Evolutionary conservation across 2,329 filamentous ascomycete genomes (phyloP), one percentile per base, ranked within the genome.

Genomic region (Beauveria rudraprayagi): DNA sequence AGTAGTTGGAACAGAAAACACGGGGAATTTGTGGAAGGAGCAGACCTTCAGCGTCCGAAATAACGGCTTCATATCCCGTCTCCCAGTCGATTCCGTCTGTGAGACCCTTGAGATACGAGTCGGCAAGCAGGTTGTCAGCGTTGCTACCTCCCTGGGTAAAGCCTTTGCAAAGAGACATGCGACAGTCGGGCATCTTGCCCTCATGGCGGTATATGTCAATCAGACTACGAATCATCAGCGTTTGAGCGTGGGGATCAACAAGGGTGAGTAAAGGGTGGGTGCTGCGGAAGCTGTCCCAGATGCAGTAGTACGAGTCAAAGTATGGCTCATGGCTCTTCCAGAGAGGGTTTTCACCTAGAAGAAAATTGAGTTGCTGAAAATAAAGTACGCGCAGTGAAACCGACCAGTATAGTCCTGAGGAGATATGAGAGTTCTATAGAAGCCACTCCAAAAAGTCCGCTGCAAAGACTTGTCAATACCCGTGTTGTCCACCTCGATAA

Each of bases 141-240:
- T 92, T 91, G 1, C 86, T 90, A 0, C 89, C 89, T 11, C 89
- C 89, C 70, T 92, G 89, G 0, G 87, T 89, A 70, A 80, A 90
- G 0, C 89, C 89, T 69, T 90, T 91, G 72, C 84, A 89, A 17
- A 91, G 80, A 1, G 82, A 85, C 88, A 92, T 92, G 41, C 88
- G 80, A 69, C 89, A 92, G 71, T 92, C 89, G 0, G 89, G 89
- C 1, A 92, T 75, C 66, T 82, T 89, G 8, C 85, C 85, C 9
- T 86, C 83, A 67, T 88, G 80, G 14, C 80, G 78, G 69, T 91
- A 92, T 9, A 87, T 88, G 64, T 92, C 89, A 3, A 92, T 77
- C 50, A 92, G 73, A 62, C 85, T 85, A 28, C 87, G 80, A 9
- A 92, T 79, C 85, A 92, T 90, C 37, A 81, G 75, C 0, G 85